These are phyloP conservation scores for Adansonia gregorii DNA, from an alignment of 441 rosid species.

Conservation along the genomic window DNA sequence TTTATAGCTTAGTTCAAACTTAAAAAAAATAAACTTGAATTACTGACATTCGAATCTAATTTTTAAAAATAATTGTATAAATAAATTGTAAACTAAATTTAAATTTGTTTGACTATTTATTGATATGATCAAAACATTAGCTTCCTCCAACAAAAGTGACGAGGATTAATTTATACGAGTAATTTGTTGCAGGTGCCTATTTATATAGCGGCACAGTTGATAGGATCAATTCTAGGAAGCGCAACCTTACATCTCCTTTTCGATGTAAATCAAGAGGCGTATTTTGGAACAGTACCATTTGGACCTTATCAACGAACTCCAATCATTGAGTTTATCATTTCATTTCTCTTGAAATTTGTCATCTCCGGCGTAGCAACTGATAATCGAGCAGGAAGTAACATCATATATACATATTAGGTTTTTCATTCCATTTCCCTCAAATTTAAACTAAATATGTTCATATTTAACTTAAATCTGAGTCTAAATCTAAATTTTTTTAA, in stretches of 20 bases:
- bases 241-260: constrained; percentile 38
- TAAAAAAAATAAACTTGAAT: no score
- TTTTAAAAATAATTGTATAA: no score
- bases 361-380: constrained; percentile 57
- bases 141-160: no score
- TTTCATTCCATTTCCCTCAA: not conserved
- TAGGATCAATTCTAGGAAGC: constrained; percentile 47
- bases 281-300: constrained; percentile 47
- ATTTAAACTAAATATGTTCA: not conserved
- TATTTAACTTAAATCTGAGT: no score
- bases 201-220: constrained; percentile 43
- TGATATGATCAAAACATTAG: no score
- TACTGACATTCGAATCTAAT: no score
- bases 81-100: no score
- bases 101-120: no score
- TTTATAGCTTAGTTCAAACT: no score
- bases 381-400: constrained; percentile 39
- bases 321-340: constrained; percentile 46
- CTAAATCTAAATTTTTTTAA: no score
- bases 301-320: constrained; percentile 39
- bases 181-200: constrained; percentile 44
- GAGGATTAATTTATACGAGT: no score
- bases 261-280: constrained; percentile 33
- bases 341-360: constrained; percentile 53
- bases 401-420: not conserved